phyloP scores from a whole-genome alignment of 345 rosid species.

The Linum trigynum region DNA sequence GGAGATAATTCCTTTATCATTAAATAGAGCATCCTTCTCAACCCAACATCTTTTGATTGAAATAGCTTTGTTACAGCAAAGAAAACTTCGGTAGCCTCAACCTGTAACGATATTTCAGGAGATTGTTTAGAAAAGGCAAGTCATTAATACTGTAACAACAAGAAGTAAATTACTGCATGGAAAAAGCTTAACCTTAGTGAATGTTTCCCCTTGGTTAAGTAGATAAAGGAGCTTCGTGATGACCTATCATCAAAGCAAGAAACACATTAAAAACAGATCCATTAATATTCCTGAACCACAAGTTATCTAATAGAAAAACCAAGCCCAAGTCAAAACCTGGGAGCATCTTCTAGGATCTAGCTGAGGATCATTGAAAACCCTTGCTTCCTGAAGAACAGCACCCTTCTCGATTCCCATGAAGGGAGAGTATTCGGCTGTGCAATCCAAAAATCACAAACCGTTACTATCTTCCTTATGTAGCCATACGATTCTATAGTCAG shows the following conservation, averaged over 20 bases:
- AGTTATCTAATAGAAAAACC: neutral
- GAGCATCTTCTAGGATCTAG: constrained; percentile 97
- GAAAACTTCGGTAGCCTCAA: constrained; percentile 93
- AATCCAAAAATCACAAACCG: neutral
- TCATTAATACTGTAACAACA: constrained; percentile 1
- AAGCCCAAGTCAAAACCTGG: constrained; percentile 43
- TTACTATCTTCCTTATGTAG: neutral
- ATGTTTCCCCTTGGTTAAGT: constrained; percentile 90
- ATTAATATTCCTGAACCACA: neutral
- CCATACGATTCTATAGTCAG: neutral
- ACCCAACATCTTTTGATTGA: constrained; percentile 80
- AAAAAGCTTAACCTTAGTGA: constrained; percentile 57
- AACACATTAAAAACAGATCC: constrained; percentile 5
- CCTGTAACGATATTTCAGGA: constrained; percentile 30
- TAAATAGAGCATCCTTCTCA: constrained; percentile 97
- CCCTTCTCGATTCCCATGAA: constrained; percentile 96
- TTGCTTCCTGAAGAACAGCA: constrained; percentile 95
- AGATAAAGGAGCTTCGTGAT: constrained; percentile 90
- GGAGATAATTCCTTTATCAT: constrained; percentile 97
- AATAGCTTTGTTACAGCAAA: constrained; percentile 97
- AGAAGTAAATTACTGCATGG: constrained; percentile 2
- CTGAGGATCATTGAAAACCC: constrained; percentile 97
- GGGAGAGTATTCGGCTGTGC: constrained; percentile 83
- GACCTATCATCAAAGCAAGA: constrained; percentile 39
- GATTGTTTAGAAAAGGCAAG: neutral